Evolutionary conservation across 371 early-diverging fungal species (phyloP).

Genomic region (Mortierella sp.): DNA sequence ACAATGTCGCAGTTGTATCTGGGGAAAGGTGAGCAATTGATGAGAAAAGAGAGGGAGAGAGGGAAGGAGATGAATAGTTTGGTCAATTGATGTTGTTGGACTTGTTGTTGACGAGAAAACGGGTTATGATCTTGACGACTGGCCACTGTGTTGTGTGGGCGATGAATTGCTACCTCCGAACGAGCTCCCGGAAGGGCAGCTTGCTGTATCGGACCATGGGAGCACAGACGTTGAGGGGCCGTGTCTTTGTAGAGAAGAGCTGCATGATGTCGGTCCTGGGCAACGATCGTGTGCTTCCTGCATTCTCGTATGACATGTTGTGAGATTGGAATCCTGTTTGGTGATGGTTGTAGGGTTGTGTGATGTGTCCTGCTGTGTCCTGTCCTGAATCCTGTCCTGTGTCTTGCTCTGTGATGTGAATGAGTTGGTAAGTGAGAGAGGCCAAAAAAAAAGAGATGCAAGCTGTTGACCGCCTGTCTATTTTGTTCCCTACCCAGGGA

Average conservation of each 20-base stretch:
- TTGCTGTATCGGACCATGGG: slow-evolving; percentile 99
- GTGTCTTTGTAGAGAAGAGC: slow-evolving; percentile 57
- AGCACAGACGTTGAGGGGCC: slow-evolving; percentile 85
- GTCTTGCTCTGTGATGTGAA: neutral
- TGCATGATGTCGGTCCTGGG: slow-evolving; percentile 52
- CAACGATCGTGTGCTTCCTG: slow-evolving; percentile 1
- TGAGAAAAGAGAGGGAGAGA: neutral
- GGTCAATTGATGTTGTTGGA: neutral
- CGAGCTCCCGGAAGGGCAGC: slow-evolving; percentile 91
- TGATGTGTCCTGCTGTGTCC: neutral
- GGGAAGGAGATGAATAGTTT: neutral
- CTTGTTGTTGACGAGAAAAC: neutral
- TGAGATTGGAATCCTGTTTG: neutral
- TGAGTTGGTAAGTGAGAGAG: neutral
- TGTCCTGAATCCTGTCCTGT: too few relatives aligned
- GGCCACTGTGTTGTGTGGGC: too few relatives aligned
- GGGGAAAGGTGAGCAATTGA: neutral
- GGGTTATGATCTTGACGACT: too few relatives aligned
- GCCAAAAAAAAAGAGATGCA: too few relatives aligned
- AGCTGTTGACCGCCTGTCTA: too few relatives aligned
- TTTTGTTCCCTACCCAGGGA: too few relatives aligned
- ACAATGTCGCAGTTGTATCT: slow-evolving; percentile 93
- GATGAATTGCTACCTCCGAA: slow-evolving; percentile 86
- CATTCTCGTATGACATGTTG: slow-evolving; percentile 3
- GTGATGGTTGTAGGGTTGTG: neutral